Evolutionary conservation across 495 filamentous ascomycete species (phyloP), one percentile per base, ranked within the genome.

Genomic region (Jackrogersella minutella): DNA sequence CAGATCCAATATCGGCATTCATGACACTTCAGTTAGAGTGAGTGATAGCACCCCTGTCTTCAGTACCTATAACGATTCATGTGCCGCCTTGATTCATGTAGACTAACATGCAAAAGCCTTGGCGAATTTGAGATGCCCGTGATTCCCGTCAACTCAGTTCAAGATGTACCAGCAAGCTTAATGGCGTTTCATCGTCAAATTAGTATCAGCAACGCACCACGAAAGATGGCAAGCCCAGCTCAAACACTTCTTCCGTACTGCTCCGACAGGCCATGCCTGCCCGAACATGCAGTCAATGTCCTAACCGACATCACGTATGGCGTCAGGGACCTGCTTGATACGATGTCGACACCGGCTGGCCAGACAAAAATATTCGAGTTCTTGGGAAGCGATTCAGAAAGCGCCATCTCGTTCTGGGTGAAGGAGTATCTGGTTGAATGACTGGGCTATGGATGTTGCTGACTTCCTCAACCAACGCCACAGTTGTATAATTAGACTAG

Each of bases 231-330:
- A 33, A 66, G 72, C 9, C 62, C 74, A 55, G 66, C 63, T 58
- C 62, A 51, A 51, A 51, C 71, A 7, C 71, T 88, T 5, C 73
- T 89, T 24, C 79, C 79, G 1, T 80, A 79, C 60, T 81, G 81
- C 50, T 80, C 79, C 0, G 63, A 72, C 5, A 72, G 67, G 30
- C 74, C 64, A 2, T 72, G 69, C 0, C 62, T 87, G 8, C 53
- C 77, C 0, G 74, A 78, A 22, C 81, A 85, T 43, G 65, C 78
- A 6, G 72, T 73, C 6, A 78, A 84, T 55, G 72, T 85, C 28
- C 67, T 88, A 40, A 85, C 78, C 19, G 80, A 85, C 60, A 62
- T 84, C 28, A 83, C 80, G 41, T 68, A 72, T 2, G 79, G 76
- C 34, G 66, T 89, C n/a, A 62, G 66, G 28, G 79, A 80, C 13